phyloP scores from a whole-genome alignment of 805 yeast genomes.

The Scheffersomyces spartinae region DNA sequence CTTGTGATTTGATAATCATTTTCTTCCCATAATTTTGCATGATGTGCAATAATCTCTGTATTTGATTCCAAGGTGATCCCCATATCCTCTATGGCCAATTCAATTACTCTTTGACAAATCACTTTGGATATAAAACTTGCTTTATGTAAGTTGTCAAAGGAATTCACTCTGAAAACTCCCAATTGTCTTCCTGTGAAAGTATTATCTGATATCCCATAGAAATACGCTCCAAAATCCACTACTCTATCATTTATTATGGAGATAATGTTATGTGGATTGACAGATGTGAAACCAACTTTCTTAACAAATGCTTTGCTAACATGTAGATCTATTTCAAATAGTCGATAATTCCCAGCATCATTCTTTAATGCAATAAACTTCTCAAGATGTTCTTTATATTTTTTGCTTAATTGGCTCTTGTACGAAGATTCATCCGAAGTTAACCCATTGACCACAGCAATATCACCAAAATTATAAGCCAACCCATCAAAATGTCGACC shows the following conservation, averaged over 20 bases:
- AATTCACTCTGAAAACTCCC: slow-evolving; percentile 39
- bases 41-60: slow-evolving; percentile 24
- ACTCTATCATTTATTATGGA: slow-evolving; percentile 19
- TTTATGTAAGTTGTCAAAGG: slow-evolving; percentile 37
- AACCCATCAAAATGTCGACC: slow-evolving; percentile 37
- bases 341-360: slow-evolving; percentile 17
- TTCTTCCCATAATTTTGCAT: slow-evolving; percentile 35
- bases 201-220: slow-evolving; percentile 23
- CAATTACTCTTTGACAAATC: slow-evolving; percentile 37
- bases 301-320: slow-evolving; percentile 19
- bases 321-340: slow-evolving; percentile 19
- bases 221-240: slow-evolving; percentile 34
- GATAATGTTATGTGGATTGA: slow-evolving; percentile 22
- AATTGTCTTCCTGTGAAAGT: slow-evolving; percentile 34
- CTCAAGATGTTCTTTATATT: slow-evolving; percentile 25
- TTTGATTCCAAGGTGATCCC: slow-evolving; percentile 22
- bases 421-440: slow-evolving; percentile 26
- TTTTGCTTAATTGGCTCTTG: slow-evolving; percentile 35
- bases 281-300: slow-evolving; percentile 21
- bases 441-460: slow-evolving; percentile 38
- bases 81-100: slow-evolving; percentile 33
- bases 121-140: slow-evolving; percentile 37
- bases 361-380: slow-evolving; percentile 20
- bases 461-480: slow-evolving; percentile 35
- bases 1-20: too few relatives aligned